A percentile compares a stretch with the other conserved stretches of the same genome.
These are phyloP conservation scores for Vanrija sp. DNA, from an alignment of 1,284 basidiomycete species.

Conservation along the genomic window DNA sequence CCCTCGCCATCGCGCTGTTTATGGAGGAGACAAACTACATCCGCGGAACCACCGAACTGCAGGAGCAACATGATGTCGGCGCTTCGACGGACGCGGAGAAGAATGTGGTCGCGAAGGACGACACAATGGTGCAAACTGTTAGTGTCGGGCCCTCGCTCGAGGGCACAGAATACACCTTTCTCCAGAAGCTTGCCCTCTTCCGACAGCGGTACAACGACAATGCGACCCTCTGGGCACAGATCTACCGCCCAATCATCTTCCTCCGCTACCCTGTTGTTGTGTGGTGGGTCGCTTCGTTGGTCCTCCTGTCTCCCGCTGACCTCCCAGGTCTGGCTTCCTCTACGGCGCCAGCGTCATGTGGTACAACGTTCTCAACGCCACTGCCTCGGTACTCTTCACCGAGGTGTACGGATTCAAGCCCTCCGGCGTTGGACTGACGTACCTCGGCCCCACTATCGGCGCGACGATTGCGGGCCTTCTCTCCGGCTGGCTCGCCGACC, in stretches of 20 bases:
- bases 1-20: conserved; percentile 16
- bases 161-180: conserved; percentile 2
- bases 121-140: not conserved
- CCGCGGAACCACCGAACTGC: conserved; percentile 17
- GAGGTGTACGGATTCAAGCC: conserved; percentile 14
- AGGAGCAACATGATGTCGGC: conserved; percentile 3
- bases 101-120: not conserved
- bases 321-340: conserved; percentile 9
- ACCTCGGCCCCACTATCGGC: conserved; percentile 26
- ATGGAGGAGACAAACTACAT: conserved; percentile 26
- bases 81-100: not conserved
- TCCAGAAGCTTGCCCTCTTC: conserved; percentile 10
- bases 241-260: conserved; percentile 20
- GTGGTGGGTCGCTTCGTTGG: conserved; percentile 1
- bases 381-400: conserved; percentile 13
- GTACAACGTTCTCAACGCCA: conserved; percentile 28
- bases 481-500: conserved; percentile 22
- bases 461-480: conserved; percentile 10
- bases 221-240: conserved; percentile 7
- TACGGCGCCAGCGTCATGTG: conserved; percentile 24
- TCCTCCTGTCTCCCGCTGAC: no score
- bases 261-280: conserved; percentile 20
- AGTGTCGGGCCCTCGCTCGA: not conserved
- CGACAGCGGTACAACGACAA: conserved; percentile 6
- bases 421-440: conserved; percentile 23